Evolutionary conservation across 1,139 yeast genomes (phyloP), one percentile per base, ranked within the genome.

Genomic region (Geotrichum bryndzae): DNA sequence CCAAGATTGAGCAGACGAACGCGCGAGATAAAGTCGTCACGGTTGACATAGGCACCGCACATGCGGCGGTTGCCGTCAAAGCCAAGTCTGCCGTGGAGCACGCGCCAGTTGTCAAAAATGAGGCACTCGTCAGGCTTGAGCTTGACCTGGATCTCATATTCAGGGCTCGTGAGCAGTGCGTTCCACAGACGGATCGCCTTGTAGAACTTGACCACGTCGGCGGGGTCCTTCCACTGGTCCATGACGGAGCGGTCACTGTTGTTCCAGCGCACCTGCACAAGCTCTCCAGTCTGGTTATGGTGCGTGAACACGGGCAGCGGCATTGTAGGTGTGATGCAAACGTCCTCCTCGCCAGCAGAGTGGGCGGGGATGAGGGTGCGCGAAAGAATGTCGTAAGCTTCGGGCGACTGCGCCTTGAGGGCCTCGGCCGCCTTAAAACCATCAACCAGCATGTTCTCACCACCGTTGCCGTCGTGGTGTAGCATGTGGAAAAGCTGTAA

Each of bases 81-180:
- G 62, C 81, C 87, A 58, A 86, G 83, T 70, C 92, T 80, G 33
- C 88, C 86, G 70, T 87, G 94, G 73, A 87, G 78, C 55, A 86
- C 86, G 67, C 94, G 74, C 92, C 92, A 87, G 72, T 87, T 87
- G 70, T 87, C 91, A 70, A 87, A 87, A 57, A 87, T 61, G 67
- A 87, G 74, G 60, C 86, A 84, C 68, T 84, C 86, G 2, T 91
- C 92, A 0, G 92, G 92, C 60, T 75, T 77, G 69, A 87, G 79
- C 68, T 81, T 85, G 71, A 84, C 77, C 66, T 81, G 80, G 51
- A 84, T 76, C 70, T 84, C 88, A 69, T 84, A 81, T 55, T 80
- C 81, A 10, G 76, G 73, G 59, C 81, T 78, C 63, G 81, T 78
- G 61, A 87, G 80, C 58, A 86, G 78, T 46, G 71, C 72, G 64